Evolutionary conservation across 1,284 basidiomycete genomes (phyloP), one percentile per base, ranked within the genome.

Genomic region (Microbotryum saponariae): DNA sequence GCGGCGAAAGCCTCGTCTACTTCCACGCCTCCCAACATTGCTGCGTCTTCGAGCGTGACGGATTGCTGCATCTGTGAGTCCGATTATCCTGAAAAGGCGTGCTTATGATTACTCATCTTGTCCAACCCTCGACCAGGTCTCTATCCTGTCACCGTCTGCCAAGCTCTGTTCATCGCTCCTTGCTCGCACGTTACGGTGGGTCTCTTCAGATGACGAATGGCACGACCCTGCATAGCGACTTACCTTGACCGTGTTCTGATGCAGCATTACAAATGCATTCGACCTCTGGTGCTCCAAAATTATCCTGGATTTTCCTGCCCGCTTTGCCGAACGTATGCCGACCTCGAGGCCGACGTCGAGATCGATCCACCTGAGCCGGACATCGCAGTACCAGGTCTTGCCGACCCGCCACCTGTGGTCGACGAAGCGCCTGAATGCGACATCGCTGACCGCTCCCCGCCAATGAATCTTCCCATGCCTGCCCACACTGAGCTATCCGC

Each of bases 241-340:
- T 16, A 42, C 47, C 37, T 23, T 42, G 23, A 33, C 25, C 23
- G 37, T 45, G 55, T 18, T 27, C 45, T 33, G 33, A 55, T 66
- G 56, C 97, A 96, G 80, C 94, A 97, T 77, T 97, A 89, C 83
- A 97, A 97, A 77, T 98, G 96, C 76, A 94, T 98, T 68, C 84
- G 91, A 0, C 93, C 92, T 0, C 80, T 97, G 20, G 81, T 98
- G 50, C 82, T 88, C 70, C 76, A 82, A 45, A 92, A 97, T 76
- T 85, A 94, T 71, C 91, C 94, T 0, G 89, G 90, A 4, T 98
- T 98, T 77, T 89, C 86, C 8, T 98, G 94, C 72, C 96, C 94
- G 0, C 83, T 98, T 9, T 98, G 94, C 76, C 70, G 77, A 14
- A 75, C 74, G 96, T 89, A 69, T 74, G 91, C 91, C 14, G 89